A percentile compares a stretch with the other conserved stretches of the same genome.
phyloP scores from a whole-genome alignment of 495 filamentous ascomycete species.

The Mycothermus thermophilus region DNA sequence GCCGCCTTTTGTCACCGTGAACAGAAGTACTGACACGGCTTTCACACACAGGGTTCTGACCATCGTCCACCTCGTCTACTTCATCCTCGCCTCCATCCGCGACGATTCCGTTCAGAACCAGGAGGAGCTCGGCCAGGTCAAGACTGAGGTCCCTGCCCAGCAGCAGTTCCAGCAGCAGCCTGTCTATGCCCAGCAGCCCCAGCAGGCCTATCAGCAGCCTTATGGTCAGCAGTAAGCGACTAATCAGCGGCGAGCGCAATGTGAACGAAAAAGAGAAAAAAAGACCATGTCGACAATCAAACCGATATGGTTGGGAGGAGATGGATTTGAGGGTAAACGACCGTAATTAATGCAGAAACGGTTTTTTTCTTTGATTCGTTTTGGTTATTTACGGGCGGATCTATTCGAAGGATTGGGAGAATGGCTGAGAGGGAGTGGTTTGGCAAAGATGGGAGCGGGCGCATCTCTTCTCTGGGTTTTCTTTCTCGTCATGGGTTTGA shows the following conservation, averaged over 20 bases:
- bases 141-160: slow-evolving; percentile 8
- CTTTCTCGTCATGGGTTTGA: too few relatives aligned
- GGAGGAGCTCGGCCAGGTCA: slow-evolving; percentile 22
- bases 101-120: slow-evolving; percentile 8
- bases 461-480: too few relatives aligned
- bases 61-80: slow-evolving; percentile 24
- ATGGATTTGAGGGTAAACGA: too few relatives aligned
- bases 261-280: too few relatives aligned
- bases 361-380: background rate
- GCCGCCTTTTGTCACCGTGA: background rate
- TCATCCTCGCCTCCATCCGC: slow-evolving; percentile 18
- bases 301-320: too few relatives aligned
- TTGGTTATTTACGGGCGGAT: background rate
- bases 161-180: slow-evolving; percentile 11
- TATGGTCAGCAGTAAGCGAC: slow-evolving; percentile 1
- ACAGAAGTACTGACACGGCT: background rate
- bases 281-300: too few relatives aligned
- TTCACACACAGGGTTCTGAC: slow-evolving; percentile 18
- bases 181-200: slow-evolving; percentile 4
- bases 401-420: background rate
- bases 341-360: too few relatives aligned
- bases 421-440: background rate
- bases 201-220: slow-evolving; percentile 9
- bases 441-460: too few relatives aligned
- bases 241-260: too few relatives aligned